Evolutionary conservation across 2,329 filamentous ascomycete genomes (phyloP).

Genomic region (Huntiella savannae): DNA sequence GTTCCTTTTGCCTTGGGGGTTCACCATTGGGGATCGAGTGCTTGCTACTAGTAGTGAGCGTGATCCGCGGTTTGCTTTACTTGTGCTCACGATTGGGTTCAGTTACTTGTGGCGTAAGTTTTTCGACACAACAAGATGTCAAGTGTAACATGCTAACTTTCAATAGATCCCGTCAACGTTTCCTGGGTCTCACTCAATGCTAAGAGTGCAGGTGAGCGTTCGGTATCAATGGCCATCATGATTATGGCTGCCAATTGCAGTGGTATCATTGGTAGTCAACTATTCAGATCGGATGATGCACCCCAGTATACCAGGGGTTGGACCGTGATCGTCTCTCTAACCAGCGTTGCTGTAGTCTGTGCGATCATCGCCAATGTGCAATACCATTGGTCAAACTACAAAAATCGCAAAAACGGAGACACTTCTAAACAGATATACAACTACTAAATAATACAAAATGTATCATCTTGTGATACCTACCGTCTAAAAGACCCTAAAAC

Average conservation of each 20-base stretch:
- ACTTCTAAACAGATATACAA: no score
- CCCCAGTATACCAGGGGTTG: constrained; percentile 17
- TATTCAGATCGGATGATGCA: constrained; percentile 17
- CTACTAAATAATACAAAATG: no score
- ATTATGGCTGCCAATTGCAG: constrained; percentile 19
- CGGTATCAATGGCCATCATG: constrained; percentile 18
- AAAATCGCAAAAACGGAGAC: no score
- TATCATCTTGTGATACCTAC: no score
- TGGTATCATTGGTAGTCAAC: constrained; percentile 17
- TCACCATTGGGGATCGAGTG: constrained; percentile 16
- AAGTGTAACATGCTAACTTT: neutral
- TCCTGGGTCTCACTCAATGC: constrained; percentile 18
- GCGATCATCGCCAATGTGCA: constrained; percentile 14
- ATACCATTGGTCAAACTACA: constrained; percentile 11
- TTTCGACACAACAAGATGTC: constrained; percentile 1
- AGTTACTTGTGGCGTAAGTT: constrained; percentile 17
- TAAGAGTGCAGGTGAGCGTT: constrained; percentile 16
- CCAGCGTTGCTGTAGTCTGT: constrained; percentile 14
- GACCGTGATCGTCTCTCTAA: constrained; percentile 15
- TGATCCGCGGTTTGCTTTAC: constrained; percentile 16
- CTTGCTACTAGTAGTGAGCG: constrained; percentile 15
- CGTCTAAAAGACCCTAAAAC: no score
- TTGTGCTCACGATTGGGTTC: constrained; percentile 16
- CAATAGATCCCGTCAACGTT: constrained; percentile 15
- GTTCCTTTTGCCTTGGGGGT: constrained; percentile 15